These are phyloP conservation scores for Diaporthe caulivora DNA, from an alignment of 2,329 filamentous ascomycete species.

Conservation along the genomic window DNA sequence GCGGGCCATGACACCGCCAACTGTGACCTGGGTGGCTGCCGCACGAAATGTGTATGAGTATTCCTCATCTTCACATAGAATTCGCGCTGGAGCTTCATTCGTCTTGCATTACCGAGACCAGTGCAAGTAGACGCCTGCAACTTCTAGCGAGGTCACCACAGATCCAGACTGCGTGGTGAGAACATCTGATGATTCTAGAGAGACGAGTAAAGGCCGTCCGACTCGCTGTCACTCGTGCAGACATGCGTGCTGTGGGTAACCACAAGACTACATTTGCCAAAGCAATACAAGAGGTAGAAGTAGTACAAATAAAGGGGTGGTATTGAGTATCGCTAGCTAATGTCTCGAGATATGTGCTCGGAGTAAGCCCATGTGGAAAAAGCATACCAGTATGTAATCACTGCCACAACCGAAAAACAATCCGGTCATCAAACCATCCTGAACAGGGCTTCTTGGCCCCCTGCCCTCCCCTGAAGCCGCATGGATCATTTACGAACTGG, in stretches of 20 bases:
- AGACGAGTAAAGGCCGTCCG: background rate
- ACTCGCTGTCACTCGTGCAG: background rate
- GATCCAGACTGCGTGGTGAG: background rate
- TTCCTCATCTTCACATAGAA: too few relatives aligned
- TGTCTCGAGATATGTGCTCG: background rate
- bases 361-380: background rate
- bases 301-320: background rate
- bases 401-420: background rate
- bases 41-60: background rate
- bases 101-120: background rate
- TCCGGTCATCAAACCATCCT: background rate
- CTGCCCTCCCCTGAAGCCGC: background rate
- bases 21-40: background rate
- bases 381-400: background rate
- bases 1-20: background rate
- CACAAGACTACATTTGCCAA: background rate
- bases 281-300: background rate
- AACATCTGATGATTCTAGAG: too few relatives aligned
- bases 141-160: background rate
- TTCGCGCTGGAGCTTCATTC: background rate
- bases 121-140: too few relatives aligned
- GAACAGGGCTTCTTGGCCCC: too few relatives aligned
- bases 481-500: conserved; percentile 19
- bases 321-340: conserved; percentile 29
- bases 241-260: background rate